Conservation (phyloP, 805 yeast species). For the Candida chauliodis region DNA sequence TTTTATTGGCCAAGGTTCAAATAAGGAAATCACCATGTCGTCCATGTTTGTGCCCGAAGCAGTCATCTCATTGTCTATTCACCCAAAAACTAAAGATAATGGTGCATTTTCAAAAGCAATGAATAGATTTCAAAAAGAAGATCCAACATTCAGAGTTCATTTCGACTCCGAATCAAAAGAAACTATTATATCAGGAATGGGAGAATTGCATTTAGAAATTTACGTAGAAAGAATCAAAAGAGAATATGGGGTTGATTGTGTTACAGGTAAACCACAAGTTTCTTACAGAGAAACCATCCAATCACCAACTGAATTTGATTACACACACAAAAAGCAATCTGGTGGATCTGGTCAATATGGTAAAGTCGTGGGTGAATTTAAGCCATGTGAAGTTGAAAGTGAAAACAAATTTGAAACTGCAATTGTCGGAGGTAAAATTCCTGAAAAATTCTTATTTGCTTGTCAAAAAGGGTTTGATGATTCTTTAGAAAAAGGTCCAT, state of each 20-base stretch:
- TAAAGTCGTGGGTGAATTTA: constrained; percentile 83
- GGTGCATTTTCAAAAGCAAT: constrained; percentile 92
- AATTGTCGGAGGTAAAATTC: constrained; percentile 94
- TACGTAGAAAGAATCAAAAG: constrained; percentile 98
- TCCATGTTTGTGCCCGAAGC: constrained; percentile 99
- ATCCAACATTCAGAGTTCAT: constrained; percentile 94
- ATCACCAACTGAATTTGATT: constrained; percentile 73
- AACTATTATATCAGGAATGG: constrained; percentile 96
- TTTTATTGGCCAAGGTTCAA: constrained; percentile 72
- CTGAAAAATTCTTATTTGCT: constrained; percentile 90
- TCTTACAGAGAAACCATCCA: constrained; percentile 94
- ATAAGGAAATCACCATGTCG: constrained; percentile 80
- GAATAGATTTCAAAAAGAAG: constrained; percentile 97
- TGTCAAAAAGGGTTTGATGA: constrained; percentile 96
- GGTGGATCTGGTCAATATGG: constrained; percentile 99
- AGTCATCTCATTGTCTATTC: constrained; percentile 87
- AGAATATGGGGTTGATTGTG: constrained; percentile 93
- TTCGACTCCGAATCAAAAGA: constrained; percentile 91
- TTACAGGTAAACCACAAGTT: constrained; percentile 96
- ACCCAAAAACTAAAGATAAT: constrained; percentile 84
- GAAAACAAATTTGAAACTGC: constrained; percentile 78
- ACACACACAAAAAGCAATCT: constrained; percentile 94
- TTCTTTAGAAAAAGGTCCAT: constrained; percentile 92
- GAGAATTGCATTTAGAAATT: constrained; percentile 94
- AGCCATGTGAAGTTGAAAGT: constrained; percentile 59